Percentiles rank a stretch among this genome's conserved stretches.
phyloP scores from a whole-genome alignment of 495 filamentous ascomycete species.

The Penicillium chermesinum region DNA sequence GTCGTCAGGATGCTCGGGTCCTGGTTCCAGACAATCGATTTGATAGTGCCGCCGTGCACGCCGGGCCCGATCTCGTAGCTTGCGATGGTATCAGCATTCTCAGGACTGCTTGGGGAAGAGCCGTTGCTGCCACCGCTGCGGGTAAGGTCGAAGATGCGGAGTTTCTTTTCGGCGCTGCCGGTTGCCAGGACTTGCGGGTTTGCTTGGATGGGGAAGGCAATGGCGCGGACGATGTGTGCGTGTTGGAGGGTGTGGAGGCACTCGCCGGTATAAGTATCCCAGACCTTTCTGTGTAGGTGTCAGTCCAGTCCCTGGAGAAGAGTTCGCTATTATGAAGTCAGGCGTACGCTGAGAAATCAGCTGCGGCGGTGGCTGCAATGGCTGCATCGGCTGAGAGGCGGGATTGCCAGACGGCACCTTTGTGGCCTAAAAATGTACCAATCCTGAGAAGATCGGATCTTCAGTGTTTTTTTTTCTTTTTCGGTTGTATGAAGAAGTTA shows the following conservation, averaged over 20 bases:
- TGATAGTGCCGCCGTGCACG: slow-evolving; percentile 80
- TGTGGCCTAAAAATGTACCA: slow-evolving; percentile 95
- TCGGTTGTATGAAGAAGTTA: not conserved
- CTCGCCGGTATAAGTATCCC: slow-evolving; percentile 95
- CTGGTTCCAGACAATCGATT: slow-evolving; percentile 85
- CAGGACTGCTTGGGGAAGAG: slow-evolving; percentile 28
- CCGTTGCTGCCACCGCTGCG: slow-evolving; percentile 34
- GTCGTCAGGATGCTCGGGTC: slow-evolving; percentile 87
- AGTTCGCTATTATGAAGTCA: too few species aligned
- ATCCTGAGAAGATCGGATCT: slow-evolving; percentile 55
- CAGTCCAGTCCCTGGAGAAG: too few species aligned
- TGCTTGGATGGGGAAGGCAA: slow-evolving; percentile 76
- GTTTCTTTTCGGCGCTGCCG: slow-evolving; percentile 90
- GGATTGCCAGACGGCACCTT: slow-evolving; percentile 95
- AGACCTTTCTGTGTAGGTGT: slow-evolving; percentile 65
- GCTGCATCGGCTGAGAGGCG: slow-evolving; percentile 82
- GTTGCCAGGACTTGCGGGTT: slow-evolving; percentile 79
- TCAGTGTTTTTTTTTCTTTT: too few species aligned
- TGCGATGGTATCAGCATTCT: slow-evolving; percentile 29
- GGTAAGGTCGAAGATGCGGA: slow-evolving; percentile 86
- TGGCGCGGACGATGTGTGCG: slow-evolving; percentile 88
- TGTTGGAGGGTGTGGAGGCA: slow-evolving; percentile 82
- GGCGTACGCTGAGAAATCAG: slow-evolving; percentile 84
- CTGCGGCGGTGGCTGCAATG: slow-evolving; percentile 85
- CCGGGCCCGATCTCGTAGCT: slow-evolving; percentile 84